Base-by-base conservation (phyloP, 1,284 basidiomycete species). In the Apiotrichum brassicae region DNA sequence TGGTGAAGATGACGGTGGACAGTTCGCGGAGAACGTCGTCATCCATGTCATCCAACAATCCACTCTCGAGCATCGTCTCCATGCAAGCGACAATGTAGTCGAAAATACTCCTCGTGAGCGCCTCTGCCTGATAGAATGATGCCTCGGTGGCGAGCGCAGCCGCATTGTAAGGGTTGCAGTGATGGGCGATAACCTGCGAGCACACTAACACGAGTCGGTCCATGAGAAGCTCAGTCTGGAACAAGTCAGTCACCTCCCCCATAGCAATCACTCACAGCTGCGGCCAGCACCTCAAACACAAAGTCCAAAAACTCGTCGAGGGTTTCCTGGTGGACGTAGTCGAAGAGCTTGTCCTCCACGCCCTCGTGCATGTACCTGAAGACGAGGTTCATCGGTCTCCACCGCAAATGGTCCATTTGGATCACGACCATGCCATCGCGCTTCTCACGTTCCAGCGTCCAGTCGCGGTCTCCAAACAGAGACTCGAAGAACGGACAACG, bases 171-270 rank as follows among this genome's bases (percentile, higher is more conserved):
- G 85, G 77, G 51, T 83, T 85, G 50, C 86, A 77, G 60, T 87
- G 80, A 22, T 77, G 76, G 34, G 90, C 77, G 43, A 94, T 79
- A 24, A 85, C 78, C 8, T 77, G 75, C 3, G 90, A 90, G 72
- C 91, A 94, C 11, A 95, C 74, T 3, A 88, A 78, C 48, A 91
- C 81, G 9, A 97, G 81, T 22, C 86, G 84, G 60, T 90, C 87
- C 20, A 97, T 77, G 20, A 97, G 78, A 2, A 97, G 74, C 71
- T 97, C 92, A 59, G 89, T 93, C 86, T n/a, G n/a, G n/a, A n/a
- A n/a, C n/a, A n/a, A n/a, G n/a, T n/a, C n/a, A n/a, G n/a, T n/a
- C n/a, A n/a, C n/a, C n/a, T n/a, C n/a, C n/a, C n/a, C n/a, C n/a
- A n/a, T n/a, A n/a, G n/a, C n/a, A n/a, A n/a, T n/a, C n/a, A n/a